Evolutionary conservation across 495 filamentous ascomycete genomes (phyloP).

Genomic region (Penicillium chermesinum): DNA sequence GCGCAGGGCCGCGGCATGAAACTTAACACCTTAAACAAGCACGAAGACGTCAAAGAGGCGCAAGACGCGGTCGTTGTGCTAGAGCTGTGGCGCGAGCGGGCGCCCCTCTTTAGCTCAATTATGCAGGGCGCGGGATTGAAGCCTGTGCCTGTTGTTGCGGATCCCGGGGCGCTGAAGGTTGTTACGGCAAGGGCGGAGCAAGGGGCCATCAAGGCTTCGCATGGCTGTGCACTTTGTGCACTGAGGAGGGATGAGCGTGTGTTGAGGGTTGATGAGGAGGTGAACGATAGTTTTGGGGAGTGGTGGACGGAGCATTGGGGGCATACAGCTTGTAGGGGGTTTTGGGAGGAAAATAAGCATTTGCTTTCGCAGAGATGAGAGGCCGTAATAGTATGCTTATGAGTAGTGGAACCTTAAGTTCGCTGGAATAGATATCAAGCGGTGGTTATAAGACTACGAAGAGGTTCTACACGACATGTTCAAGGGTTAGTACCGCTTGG

Average conservation of each 20-base stretch:
- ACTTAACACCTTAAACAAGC: constrained; percentile 71
- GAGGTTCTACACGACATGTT: too few relatives aligned
- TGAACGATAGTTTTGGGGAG: constrained; percentile 87
- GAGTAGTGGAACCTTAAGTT: too few relatives aligned
- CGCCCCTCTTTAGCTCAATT: constrained; percentile 36
- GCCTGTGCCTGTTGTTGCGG: constrained; percentile 62
- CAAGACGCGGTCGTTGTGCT: constrained; percentile 79
- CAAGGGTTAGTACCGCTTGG: too few relatives aligned
- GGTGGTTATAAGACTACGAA: too few relatives aligned
- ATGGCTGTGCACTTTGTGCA: constrained; percentile 83
- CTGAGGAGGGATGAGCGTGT: constrained; percentile 82
- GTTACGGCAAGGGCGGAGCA: constrained; percentile 42
- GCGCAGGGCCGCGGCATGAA: constrained; percentile 82
- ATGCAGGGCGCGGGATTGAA: constrained; percentile 32
- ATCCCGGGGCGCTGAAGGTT: constrained; percentile 55
- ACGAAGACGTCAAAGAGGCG: constrained; percentile 76
- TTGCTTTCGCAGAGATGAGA: constrained; percentile 59
- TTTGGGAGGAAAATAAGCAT: constrained; percentile 73
- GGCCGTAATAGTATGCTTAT: too few relatives aligned
- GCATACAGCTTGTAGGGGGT: constrained; percentile 71
- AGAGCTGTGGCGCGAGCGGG: constrained; percentile 56
- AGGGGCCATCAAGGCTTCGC: constrained; percentile 62
- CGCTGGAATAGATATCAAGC: too few relatives aligned
- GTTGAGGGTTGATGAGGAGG: constrained; percentile 60
- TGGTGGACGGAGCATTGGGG: constrained; percentile 95